Evolutionary conservation across 768 basidiomycete species (phyloP), one percentile per base, ranked within the genome.

Genomic region (Candolleomyces aberdarensis): DNA sequence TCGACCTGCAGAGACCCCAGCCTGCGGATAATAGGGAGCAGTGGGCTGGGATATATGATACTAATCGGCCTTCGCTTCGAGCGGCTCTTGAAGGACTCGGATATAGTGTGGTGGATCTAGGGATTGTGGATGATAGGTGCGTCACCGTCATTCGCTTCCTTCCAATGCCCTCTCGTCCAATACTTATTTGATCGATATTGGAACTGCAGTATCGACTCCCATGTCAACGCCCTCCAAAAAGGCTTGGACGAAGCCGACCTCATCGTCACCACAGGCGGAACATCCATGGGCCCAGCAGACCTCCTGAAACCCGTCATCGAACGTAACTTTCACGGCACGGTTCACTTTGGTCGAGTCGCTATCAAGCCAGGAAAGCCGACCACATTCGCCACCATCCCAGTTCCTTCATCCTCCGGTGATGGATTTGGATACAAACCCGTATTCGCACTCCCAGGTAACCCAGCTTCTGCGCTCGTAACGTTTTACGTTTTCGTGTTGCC

Each of bases 341-440:
- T 94, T 5, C 92, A 95, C 67, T 95, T 96, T 69, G 94, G 94
- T 1, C 82, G 93, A 8, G 91, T 95, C 55, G 84, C 84, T 22
- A 83, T 94, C 67, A 92, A 92, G 66, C 86, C 86, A 0, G 94
- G 92, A 7, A 95, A 95, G 69, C 93, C 94, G 3, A 96, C 94
- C 2, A 94, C 93, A 5, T 95, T 96, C 63, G 94, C 93, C 0
- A 89, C 85, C 13, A 79, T 94, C 26, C 88, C 89, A 0, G 67
- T 74, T 10, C 43, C 19, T 26, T 6, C 17, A 19, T 22, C 51
- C 3, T 58, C 61, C 6, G 26, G 15, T 11, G 64, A 69, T 1
- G 64, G 17, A 8, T 6, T 10, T 13, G 40, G 55, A 9, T 68
- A 70, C 32, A 92, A 88, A 65, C 86, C 87, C 5, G 67, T 92